These are phyloP conservation scores for Discostella stelligera DNA, from an alignment of 352 stramenopile species.

Conservation along the genomic window DNA sequence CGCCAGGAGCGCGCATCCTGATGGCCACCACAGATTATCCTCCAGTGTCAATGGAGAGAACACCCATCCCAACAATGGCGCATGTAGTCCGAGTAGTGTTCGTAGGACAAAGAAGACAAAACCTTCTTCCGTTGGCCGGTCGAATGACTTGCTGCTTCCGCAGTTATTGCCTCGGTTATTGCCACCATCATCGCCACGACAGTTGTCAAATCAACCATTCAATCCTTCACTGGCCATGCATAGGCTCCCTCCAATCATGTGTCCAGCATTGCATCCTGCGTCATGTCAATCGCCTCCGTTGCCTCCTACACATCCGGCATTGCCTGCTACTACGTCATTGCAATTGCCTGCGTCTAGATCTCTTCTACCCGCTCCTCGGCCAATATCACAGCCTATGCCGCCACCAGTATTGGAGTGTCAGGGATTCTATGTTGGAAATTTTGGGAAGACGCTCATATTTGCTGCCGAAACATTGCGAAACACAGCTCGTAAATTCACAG, in stretches of 20 bases:
- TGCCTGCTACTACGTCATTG: too few relatives aligned
- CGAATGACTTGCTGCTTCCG: not conserved
- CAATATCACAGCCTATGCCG: too few relatives aligned
- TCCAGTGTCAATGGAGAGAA: not conserved
- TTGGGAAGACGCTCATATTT: not conserved
- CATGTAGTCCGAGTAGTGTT: too few relatives aligned
- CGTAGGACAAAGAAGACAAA: not conserved
- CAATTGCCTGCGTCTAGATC: too few relatives aligned
- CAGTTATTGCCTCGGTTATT: not conserved
- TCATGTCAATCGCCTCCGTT: too few relatives aligned
- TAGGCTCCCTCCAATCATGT: too few relatives aligned
- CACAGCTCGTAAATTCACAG: not conserved
- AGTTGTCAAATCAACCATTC: not conserved
- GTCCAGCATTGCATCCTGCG: not conserved
- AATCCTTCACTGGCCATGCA: constrained; percentile 2
- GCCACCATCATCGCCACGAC: too few relatives aligned
- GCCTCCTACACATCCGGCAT: too few relatives aligned
- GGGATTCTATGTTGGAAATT: not conserved
- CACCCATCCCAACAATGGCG: not conserved
- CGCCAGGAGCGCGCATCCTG: not conserved
- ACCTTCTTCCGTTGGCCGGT: not conserved
- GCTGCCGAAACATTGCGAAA: too few relatives aligned
- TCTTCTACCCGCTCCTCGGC: too few relatives aligned
- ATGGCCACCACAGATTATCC: not conserved
- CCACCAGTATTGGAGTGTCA: not conserved